phyloP scores from a whole-genome alignment of 2,329 filamentous ascomycete species.

The Tolypocladium cylindrosporum region DNA sequence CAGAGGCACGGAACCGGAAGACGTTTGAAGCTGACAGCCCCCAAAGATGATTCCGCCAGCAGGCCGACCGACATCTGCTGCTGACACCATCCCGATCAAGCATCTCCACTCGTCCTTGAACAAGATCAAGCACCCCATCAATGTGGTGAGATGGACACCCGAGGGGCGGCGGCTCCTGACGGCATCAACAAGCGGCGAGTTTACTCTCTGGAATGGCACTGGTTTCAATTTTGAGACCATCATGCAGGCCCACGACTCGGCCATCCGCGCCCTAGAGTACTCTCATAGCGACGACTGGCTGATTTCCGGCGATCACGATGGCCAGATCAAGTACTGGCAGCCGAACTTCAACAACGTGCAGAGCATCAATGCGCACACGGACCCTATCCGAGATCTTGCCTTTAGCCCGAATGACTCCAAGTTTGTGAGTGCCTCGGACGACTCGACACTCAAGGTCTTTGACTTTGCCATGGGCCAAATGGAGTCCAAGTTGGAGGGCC shows the following conservation, averaged over 20 bases:
- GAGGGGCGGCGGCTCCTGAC: conserved; percentile 87
- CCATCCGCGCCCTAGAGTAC: conserved; percentile 74
- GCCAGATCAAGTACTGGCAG: conserved; percentile 96
- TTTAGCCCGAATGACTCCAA: conserved; percentile 93
- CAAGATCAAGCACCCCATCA: conserved; percentile 96
- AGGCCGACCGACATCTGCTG: conserved; percentile 62
- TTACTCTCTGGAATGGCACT: conserved; percentile 97
- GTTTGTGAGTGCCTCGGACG: conserved; percentile 92
- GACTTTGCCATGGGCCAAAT: conserved; percentile 83
- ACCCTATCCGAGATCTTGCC: conserved; percentile 82
- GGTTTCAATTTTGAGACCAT: conserved; percentile 99
- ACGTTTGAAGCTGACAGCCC: conserved; percentile 10
- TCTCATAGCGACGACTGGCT: conserved; percentile 97
- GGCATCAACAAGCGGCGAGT: conserved; percentile 92
- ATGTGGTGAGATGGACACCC: conserved; percentile 94
- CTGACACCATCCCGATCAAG: conserved; percentile 84
- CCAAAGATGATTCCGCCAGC: conserved; percentile 75
- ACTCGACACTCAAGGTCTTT: conserved; percentile 88
- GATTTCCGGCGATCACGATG: conserved; percentile 89
- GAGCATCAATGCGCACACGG: conserved; percentile 80
- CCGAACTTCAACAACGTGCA: conserved; percentile 99
- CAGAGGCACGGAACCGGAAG: no score
- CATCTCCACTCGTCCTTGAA: conserved; percentile 97
- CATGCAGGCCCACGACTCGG: conserved; percentile 91
- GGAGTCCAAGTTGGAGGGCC: conserved; percentile 79